A percentile compares a stretch with the other conserved stretches of the same genome.
Conservation (phyloP, 2,329 filamentous ascomycete genomes). For the Rhinocladiella similis region DNA sequence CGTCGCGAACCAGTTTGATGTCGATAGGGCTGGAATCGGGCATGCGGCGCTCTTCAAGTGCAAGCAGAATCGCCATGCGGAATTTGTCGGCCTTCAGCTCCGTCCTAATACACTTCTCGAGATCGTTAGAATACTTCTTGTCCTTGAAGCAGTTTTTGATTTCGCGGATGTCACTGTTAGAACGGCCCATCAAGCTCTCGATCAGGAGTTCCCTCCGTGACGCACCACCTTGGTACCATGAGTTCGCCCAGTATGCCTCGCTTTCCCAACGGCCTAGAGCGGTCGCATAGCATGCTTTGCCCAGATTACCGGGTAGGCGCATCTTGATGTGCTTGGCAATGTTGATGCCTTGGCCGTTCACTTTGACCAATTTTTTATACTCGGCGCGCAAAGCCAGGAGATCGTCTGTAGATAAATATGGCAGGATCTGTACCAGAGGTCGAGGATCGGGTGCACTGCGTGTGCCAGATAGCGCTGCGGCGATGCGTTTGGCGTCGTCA, state of each 20-base stretch:
- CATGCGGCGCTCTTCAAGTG: slow-evolving; percentile 79
- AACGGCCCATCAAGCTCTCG: slow-evolving; percentile 85
- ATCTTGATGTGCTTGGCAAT: slow-evolving; percentile 53
- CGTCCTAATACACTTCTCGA: slow-evolving; percentile 82
- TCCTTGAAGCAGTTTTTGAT: slow-evolving; percentile 91
- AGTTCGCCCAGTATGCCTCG: slow-evolving; percentile 97
- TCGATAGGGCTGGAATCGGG: slow-evolving; percentile 73
- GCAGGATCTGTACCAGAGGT: slow-evolving; percentile 79
- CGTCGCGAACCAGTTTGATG: slow-evolving; percentile 62
- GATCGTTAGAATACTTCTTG: slow-evolving; percentile 82
- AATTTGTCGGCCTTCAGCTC: slow-evolving; percentile 97
- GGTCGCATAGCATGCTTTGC: slow-evolving; percentile 88
- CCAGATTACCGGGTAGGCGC: slow-evolving; percentile 60
- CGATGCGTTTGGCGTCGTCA: slow-evolving; percentile 74
- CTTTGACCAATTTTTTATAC: slow-evolving; percentile 86
- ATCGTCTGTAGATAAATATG: slow-evolving; percentile 81
- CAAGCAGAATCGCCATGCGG: slow-evolving; percentile 80
- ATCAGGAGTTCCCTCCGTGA: slow-evolving; percentile 86
- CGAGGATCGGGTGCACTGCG: slow-evolving; percentile 67
- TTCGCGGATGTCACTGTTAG: slow-evolving; percentile 78
- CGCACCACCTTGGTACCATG: slow-evolving; percentile 90
- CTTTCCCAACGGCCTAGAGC: slow-evolving; percentile 88
- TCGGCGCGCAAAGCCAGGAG: slow-evolving; percentile 81
- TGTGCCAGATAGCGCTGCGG: slow-evolving; percentile 66
- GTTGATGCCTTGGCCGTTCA: slow-evolving; percentile 50